Conservation (phyloP, 164 flowering plant species). For the Berberis vulgaris region DNA sequence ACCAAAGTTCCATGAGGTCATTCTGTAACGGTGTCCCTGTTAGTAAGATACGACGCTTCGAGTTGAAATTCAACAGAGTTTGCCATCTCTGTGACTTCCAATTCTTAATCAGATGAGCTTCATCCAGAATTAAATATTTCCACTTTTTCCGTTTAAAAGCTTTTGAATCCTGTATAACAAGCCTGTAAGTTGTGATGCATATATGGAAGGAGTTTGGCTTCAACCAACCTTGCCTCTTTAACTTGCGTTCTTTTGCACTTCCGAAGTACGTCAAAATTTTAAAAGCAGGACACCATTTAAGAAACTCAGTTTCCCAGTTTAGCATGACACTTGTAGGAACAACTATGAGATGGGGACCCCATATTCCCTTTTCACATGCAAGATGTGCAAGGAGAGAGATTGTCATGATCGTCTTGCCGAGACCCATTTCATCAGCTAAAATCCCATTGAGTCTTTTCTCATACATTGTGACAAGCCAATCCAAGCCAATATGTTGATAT, state of each 20-base stretch:
- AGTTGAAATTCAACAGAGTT: conserved; percentile 92
- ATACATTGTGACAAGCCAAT: conserved; percentile 99
- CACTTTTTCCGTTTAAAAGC: conserved; percentile 96
- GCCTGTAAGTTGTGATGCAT: conserved; percentile 94
- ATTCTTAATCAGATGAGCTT: conserved; percentile 97
- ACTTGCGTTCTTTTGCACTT: conserved; percentile 90
- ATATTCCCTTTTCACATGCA: conserved; percentile 98
- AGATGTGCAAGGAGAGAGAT: conserved; percentile 94
- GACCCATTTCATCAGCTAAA: conserved; percentile 99
- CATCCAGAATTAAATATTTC: conserved; percentile 96
- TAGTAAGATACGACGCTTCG: conserved; percentile 83
- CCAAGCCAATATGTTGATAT: conserved; percentile 97
- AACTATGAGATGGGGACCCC: conserved; percentile 99
- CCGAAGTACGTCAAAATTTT: conserved; percentile 97
- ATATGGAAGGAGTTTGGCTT: conserved; percentile 92
- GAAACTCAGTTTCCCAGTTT: conserved; percentile 99
- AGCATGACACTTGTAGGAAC: conserved; percentile 99
- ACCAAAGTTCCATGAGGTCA: conserved; percentile 99
- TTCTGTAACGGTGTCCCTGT: conserved; percentile 99
- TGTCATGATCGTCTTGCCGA: conserved; percentile 98
- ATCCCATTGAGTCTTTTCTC: conserved; percentile 97
- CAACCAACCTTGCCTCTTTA: conserved; percentile 97
- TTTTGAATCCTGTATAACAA: conserved; percentile 94
- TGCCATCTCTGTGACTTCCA: conserved; percentile 99
- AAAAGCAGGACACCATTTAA: conserved; percentile 99